Evolutionary conservation across 192 early-diverging fungal genomes (phyloP).

Genomic region (Entomortierella lignicola): DNA sequence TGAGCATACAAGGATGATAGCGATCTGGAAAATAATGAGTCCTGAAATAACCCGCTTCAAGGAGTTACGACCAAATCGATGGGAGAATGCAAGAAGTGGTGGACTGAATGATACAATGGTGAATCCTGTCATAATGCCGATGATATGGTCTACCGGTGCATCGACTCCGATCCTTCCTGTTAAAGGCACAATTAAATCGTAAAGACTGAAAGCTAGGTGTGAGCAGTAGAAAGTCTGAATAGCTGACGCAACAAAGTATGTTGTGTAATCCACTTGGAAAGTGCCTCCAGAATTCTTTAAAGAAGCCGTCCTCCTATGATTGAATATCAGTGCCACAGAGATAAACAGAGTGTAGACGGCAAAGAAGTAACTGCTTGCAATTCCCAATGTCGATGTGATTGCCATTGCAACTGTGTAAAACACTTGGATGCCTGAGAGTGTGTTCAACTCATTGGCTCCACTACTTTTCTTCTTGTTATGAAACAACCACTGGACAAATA

Average conservation of each 20-base stretch:
- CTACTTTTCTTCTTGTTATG: conserved; percentile 13
- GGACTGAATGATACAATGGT: conserved; percentile 55
- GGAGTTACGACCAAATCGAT: conserved; percentile 57
- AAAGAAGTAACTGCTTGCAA: conserved; percentile 62
- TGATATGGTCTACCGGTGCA: conserved; percentile 73
- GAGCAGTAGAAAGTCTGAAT: conserved; percentile 45
- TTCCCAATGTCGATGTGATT: conserved; percentile 24
- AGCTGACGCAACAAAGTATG: conserved; percentile 49
- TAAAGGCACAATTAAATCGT: conserved; percentile 76
- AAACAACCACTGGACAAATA: conserved; percentile 50
- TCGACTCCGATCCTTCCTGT: conserved; percentile 74
- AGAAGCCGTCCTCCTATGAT: conserved; percentile 19
- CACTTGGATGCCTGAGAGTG: conserved; percentile 22
- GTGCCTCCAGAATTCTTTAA: conserved; percentile 2
- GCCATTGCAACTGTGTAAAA: conserved; percentile 15
- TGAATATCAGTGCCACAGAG: conserved; percentile 33
- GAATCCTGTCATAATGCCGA: conserved; percentile 67
- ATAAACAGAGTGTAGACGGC: conserved; percentile 53
- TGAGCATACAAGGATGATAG: conserved; percentile 33
- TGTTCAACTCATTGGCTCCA: conserved; percentile 21
- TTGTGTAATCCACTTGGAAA: conserved; percentile 18
- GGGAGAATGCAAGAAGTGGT: conserved; percentile 62
- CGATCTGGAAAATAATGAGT: conserved; percentile 46
- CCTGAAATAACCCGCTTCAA: conserved; percentile 42
- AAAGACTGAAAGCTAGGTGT: conserved; percentile 54